Evolutionary conservation across 2,329 filamentous ascomycete genomes (phyloP), one percentile per base, ranked within the genome.

Genomic region (Fusarium papillatum): DNA sequence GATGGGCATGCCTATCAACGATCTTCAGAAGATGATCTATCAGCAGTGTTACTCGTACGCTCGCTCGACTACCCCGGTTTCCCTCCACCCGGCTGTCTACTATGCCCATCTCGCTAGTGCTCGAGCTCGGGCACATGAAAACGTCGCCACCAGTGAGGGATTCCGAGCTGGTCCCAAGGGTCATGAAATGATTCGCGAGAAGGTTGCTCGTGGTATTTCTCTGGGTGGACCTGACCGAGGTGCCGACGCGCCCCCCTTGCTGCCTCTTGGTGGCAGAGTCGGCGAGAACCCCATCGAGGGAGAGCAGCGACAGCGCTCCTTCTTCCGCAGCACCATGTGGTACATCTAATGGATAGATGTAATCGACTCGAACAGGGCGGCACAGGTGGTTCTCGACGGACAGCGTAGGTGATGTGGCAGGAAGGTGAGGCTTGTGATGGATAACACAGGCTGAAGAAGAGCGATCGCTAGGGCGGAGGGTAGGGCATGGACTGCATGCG

Each of bases 21-120:
- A 93, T 3, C 87, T 99, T 0, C 94, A 98, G 80, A 93, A 93
- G 68, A 94, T 98, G 90, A 93, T 98, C 26, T 98, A 98, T 79
- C 94, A 98, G 77, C 95, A 98, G 74, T 98, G 94, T 55, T 99
- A 98, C 84, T 95, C 98, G 68, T 99, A 98, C 81, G 93, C 94
- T 67, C 92, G 97, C 19, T 97, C 96, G 0, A 98, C 96, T 0
- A 98, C 96, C 0, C 95, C 97, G 0, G 96, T 99, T 0, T 98
- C 96, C 0, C 85, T 97, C 0, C 94, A 93, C 76, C 97, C 97
- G 0, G 95, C 97, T 0, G 93, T 98, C 1, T 99, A 99, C 88
- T 99, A 99, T 78, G 95, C 97, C 0, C 97, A 99, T 84, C 85
- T 99, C 74, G 95, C 96, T 39, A 93, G 95, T 11, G 91, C 92